Conservation (phyloP, 768 basidiomycete species). For the Coprinopsis strossmayeri region DNA sequence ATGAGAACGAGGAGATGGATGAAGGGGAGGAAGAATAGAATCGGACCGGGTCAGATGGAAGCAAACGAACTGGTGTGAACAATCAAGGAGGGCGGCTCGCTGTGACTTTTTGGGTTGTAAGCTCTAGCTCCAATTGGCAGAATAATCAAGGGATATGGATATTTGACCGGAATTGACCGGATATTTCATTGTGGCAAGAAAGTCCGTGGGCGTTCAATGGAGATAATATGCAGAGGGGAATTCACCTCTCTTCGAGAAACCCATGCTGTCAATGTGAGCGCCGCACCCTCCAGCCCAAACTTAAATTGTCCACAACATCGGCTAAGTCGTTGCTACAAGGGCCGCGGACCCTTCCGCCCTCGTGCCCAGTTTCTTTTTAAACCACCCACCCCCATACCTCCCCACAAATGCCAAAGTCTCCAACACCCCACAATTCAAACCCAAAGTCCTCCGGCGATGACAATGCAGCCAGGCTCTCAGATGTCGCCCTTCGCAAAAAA, state of each 20-base stretch:
- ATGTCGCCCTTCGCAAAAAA: conserved; percentile 73
- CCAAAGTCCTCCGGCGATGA: conserved; percentile 30
- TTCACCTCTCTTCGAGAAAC: conserved; percentile 35
- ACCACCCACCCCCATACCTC: no score
- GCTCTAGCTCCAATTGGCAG: conserved; percentile 31
- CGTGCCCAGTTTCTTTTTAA: conserved; percentile 65
- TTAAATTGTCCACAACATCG: conserved; percentile 45
- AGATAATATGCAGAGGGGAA: conserved; percentile 31
- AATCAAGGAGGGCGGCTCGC: conserved; percentile 23
- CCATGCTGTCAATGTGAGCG: conserved; percentile 36
- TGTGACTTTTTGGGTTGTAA: conserved; percentile 25
- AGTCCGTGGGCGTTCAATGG: conserved; percentile 26
- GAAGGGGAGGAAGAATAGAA: conserved; percentile 23
- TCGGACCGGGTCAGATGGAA: conserved; percentile 24
- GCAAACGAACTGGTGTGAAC: conserved; percentile 18
- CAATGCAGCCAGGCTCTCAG: conserved; percentile 42
- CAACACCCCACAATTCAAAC: conserved; percentile 57
- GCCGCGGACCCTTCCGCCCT: conserved; percentile 53
- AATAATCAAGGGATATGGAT: conserved; percentile 15
- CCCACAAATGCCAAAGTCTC: no score
- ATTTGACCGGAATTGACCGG: conserved; percentile 24
- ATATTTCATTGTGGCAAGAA: conserved; percentile 34
- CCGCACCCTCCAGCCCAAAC: conserved; percentile 36
- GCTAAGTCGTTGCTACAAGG: conserved; percentile 39
- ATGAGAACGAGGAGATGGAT: conserved; percentile 49